Evolutionary conservation across 2,329 filamentous ascomycete species (phyloP).

Genomic region (Mollisiaceae sp.): DNA sequence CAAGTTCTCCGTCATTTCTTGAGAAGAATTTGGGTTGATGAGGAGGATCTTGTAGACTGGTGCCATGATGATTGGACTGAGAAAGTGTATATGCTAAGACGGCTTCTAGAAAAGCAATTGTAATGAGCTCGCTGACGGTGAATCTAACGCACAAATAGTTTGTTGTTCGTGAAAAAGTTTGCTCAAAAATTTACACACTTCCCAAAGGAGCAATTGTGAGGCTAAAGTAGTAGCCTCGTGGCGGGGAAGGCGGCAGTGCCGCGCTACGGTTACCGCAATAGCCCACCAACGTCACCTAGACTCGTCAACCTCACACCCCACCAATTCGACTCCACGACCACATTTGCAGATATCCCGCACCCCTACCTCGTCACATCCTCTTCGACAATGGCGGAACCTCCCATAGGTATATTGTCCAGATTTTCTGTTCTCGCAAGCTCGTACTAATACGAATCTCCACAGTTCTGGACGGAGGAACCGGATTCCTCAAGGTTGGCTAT

Average conservation of each 20-base stretch:
- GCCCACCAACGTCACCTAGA: constrained; percentile 24
- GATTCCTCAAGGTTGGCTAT: constrained; percentile 99
- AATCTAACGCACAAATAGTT: constrained; percentile 1
- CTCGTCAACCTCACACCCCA: constrained; percentile 34
- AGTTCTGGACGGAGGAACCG: constrained; percentile 99
- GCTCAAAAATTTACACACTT: constrained; percentile 7
- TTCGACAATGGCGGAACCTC: constrained; percentile 44
- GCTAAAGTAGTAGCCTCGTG: constrained; percentile 24
- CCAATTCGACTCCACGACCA: constrained; percentile 29
- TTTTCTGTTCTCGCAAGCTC: background rate
- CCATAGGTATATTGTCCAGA: constrained; percentile 40
- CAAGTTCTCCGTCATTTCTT: constrained; percentile 72
- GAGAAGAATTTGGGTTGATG: constrained; percentile 80
- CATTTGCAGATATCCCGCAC: constrained; percentile 19
- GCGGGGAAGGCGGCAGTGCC: constrained; percentile 29
- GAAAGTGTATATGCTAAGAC: background rate
- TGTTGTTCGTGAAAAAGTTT: background rate
- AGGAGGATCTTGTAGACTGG: constrained; percentile 64
- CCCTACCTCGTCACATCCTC: constrained; percentile 25
- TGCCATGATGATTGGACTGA: constrained; percentile 26
- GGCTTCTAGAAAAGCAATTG: background rate
- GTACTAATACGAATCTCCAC: constrained; percentile 35
- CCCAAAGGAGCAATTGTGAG: constrained; percentile 30
- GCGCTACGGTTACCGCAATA: constrained; percentile 23
- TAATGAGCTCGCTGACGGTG: background rate